Base-by-base conservation (phyloP, 306 rosid genomes). In the Arachis stenosperma region DNA sequence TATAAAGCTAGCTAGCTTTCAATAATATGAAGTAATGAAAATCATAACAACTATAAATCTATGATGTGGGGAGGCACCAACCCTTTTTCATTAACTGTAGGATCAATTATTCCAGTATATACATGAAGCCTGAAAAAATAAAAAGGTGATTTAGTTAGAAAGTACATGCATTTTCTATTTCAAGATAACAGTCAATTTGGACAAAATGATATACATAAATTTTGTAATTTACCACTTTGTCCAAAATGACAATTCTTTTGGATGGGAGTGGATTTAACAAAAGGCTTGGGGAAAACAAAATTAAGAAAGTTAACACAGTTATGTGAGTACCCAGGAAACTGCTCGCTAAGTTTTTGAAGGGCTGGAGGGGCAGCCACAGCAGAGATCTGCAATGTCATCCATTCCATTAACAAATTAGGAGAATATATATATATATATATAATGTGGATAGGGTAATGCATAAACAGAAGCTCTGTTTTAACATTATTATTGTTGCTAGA, bases 301-400 rank as follows among this genome's bases (percentile, higher is more conserved):
- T 61, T 8, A 5, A 54, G 6, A 15, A 77, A 61, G 75, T 61
- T 29, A 71, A 15, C 59, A 70, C 54, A 29, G n/a, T 61, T 43
- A 22, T n/a, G 71, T 44, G 44, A 67, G 61, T 86, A 91, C 99
- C 99, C 99, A 11, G 97, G 97, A 75, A 91, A 94, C 61, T 84
- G 90, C 79, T 94, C 97, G 5, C 97, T 88, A 6, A 91, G 95
- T 80, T 91, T 94, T 83, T 89, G 89, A 75, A 94, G 97, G 51
- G 99, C 99, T 0, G 96, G 97, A 70, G 99, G 99, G 57, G 96
- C 89, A 27, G 99, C 81, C 9, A 87, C 86, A n/a, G 95, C 96
- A 64, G 95, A 91, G 78, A 94, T 94, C 99, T 94, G 87, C 76
- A 66, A 67, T 58, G n/a, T 33, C 42, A 63, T 15, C 64, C 64